phyloP scores from a whole-genome alignment of 768 basidiomycete genomes.

The Russula foetens region DNA sequence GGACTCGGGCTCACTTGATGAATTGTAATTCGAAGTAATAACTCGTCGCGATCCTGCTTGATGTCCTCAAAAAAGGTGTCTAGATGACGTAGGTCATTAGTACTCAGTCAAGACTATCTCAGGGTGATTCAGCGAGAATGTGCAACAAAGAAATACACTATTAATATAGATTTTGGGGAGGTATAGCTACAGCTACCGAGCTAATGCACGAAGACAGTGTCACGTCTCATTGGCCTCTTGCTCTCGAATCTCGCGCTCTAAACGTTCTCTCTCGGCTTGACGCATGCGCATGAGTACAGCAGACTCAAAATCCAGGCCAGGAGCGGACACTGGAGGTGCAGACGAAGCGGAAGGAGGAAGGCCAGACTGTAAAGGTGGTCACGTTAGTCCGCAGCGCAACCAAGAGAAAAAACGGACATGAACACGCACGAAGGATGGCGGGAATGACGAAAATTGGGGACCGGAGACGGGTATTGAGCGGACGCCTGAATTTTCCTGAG shows the following conservation, averaged over 20 bases:
- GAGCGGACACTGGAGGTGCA: conserved; percentile 20
- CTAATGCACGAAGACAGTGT: background rate
- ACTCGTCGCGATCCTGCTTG: no score
- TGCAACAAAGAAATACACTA: no score
- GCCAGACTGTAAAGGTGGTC: background rate
- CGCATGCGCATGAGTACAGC: conserved; percentile 73
- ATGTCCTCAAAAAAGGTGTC: no score
- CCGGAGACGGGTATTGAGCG: background rate
- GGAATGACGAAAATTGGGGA: conserved; percentile 7
- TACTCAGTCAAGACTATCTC: no score
- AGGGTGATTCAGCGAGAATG: no score
- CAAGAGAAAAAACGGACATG: background rate
- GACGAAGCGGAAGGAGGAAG: conserved; percentile 21
- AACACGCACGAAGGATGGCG: conserved; percentile 8
- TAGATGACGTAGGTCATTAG: no score
- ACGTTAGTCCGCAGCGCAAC: background rate
- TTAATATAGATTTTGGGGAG: no score
- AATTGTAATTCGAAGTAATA: no score
- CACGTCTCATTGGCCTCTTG: conserved; percentile 44
- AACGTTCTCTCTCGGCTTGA: conserved; percentile 68
- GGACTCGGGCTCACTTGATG: no score
- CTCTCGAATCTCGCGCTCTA: conserved; percentile 72
- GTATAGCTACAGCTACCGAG: no score
- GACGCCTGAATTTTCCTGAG: background rate
- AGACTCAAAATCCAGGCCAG: conserved; percentile 66